Percentiles rank a stretch among this genome's conserved stretches.
phyloP scores from a whole-genome alignment of 2,329 filamentous ascomycete species.

The Onygenales sp. region DNA sequence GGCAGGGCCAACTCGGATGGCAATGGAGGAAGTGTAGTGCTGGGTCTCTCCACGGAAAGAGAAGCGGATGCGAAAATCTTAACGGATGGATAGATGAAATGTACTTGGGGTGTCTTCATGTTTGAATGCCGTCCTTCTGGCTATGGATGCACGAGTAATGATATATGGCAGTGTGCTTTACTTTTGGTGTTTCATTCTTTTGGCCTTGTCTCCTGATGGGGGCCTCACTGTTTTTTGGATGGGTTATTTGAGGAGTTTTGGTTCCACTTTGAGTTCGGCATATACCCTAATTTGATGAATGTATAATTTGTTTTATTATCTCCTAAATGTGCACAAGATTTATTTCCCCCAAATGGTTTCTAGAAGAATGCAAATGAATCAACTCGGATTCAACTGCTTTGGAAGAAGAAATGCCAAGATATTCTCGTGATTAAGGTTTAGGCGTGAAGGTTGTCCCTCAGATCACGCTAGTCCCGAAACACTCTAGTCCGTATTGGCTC shows the following conservation, averaged over 20 bases:
- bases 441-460: neutral
- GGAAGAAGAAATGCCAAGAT: neutral
- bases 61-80: neutral
- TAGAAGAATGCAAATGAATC: neutral
- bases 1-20: neutral
- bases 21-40: neutral
- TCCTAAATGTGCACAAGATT: neutral
- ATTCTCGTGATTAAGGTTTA: neutral
- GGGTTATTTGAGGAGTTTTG: neutral
- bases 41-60: neutral
- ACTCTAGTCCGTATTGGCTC: neutral
- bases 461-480: neutral
- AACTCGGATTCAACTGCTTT: no score
- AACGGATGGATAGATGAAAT: neutral
- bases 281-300: neutral
- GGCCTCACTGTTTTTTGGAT: neutral
- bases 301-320: neutral
- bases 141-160: neutral
- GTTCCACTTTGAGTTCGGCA: neutral
- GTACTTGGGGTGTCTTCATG: neutral
- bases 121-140: neutral
- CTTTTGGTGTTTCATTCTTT: no score
- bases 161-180: no score
- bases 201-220: neutral
- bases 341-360: neutral